Evolutionary conservation across 1,284 basidiomycete genomes (phyloP).

Genomic region (Phellopilus nigrolimitatus): DNA sequence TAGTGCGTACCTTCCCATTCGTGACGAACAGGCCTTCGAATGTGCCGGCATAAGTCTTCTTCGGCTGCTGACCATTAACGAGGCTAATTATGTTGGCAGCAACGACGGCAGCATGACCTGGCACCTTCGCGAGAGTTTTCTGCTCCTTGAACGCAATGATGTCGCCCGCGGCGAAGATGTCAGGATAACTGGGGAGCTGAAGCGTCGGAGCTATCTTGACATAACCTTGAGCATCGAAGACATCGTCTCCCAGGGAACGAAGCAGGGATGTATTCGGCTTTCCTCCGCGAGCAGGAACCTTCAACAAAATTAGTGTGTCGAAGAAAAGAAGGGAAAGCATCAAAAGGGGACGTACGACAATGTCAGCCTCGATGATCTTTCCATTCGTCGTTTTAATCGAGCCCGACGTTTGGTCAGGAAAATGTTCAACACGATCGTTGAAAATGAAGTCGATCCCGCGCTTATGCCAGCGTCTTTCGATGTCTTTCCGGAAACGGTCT

Average conservation of each 20-base stretch:
- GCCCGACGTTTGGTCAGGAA: conserved; percentile 32
- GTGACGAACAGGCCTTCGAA: conserved; percentile 52
- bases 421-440: conserved; percentile 49
- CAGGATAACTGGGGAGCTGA: conserved; percentile 41
- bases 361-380: conserved; percentile 47
- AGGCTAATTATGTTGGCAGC: conserved; percentile 44
- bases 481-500: conserved; percentile 45
- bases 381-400: conserved; percentile 50
- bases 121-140: conserved; percentile 49
- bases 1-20: conserved; percentile 46
- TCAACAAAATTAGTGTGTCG: conserved; percentile 5
- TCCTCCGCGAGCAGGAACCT: conserved; percentile 47
- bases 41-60: conserved; percentile 46
- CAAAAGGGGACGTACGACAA: conserved; percentile 45
- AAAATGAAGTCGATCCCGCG: conserved; percentile 50
- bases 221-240: conserved; percentile 37
- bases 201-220: conserved; percentile 50
- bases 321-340: background rate
- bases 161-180: conserved; percentile 58
- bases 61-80: conserved; percentile 32
- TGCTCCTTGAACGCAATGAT: conserved; percentile 55
- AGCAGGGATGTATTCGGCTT: conserved; percentile 50
- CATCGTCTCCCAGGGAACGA: conserved; percentile 36
- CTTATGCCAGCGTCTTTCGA: conserved; percentile 37
- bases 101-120: conserved; percentile 40